These are phyloP conservation scores for Eucalyptus polybractea DNA, from an alignment of 345 rosid species.

Conservation along the genomic window DNA sequence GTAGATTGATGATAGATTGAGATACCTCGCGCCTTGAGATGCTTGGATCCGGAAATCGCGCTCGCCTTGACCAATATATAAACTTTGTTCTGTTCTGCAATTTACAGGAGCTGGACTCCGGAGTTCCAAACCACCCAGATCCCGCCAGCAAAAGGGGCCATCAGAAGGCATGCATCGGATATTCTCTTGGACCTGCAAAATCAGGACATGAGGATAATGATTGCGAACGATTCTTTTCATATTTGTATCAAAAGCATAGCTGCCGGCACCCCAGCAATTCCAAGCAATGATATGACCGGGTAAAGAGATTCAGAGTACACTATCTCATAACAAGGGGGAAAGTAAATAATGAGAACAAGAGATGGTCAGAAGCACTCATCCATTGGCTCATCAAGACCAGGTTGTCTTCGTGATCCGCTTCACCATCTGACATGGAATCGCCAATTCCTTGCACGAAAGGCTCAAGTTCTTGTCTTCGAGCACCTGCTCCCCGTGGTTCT, in stretches of 20 bases:
- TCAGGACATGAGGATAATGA: neutral
- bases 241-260: neutral
- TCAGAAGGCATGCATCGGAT: neutral
- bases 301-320: neutral
- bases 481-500: neutral
- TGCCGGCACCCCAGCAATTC: neutral
- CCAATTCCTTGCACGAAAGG: neutral
- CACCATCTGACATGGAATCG: neutral
- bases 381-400: neutral
- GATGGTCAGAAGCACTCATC: neutral
- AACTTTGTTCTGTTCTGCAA: neutral
- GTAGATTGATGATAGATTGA: neutral
- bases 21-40: fast-evolving
- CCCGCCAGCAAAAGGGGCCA: neutral
- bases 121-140: neutral
- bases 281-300: neutral
- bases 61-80: neutral
- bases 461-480: neutral
- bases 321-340: fast-evolving
- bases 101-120: neutral
- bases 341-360: neutral
- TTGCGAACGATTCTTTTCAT: neutral
- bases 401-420: neutral
- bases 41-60: neutral
- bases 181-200: neutral